Percentiles rank a stretch among this genome's conserved stretches.
Conservation (phyloP, 805 yeast genomes). For the Zygoascus biomembranicola region DNA sequence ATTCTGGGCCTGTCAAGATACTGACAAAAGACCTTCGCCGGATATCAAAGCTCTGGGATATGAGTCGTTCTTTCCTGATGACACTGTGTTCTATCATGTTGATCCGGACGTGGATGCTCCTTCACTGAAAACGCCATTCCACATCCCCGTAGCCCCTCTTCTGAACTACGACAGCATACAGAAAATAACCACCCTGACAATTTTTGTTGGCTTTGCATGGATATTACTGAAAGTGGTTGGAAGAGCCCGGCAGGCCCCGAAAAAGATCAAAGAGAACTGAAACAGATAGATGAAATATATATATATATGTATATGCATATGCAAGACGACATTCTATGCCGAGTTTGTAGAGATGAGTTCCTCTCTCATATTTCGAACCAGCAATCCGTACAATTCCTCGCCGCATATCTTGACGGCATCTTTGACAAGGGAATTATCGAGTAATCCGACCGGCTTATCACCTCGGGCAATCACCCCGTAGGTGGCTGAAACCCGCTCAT, state of each 20-base stretch:
- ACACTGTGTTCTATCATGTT: slow-evolving; percentile 37
- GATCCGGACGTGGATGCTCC: slow-evolving; percentile 7
- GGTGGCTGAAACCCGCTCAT: not conserved
- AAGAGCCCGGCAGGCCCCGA: not conserved
- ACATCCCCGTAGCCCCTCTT: slow-evolving; percentile 38
- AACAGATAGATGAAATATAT: too few relatives aligned
- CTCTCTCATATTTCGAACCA: not conserved
- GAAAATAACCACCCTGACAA: slow-evolving; percentile 28
- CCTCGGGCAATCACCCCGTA: not conserved
- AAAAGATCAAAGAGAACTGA: not conserved
- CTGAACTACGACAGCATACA: slow-evolving; percentile 28
- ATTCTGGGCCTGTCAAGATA: slow-evolving; percentile 44
- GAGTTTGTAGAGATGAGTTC: not conserved
- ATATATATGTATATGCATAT: too few relatives aligned
- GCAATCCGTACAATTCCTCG: slow-evolving; percentile 8
- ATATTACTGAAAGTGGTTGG: slow-evolving; percentile 19
- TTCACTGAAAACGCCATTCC: slow-evolving; percentile 20
- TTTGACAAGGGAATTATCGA: not conserved
- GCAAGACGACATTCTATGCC: not conserved
- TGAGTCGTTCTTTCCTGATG: slow-evolving; percentile 39
- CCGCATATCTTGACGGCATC: slow-evolving; percentile 5
- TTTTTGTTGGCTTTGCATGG: slow-evolving; percentile 30
- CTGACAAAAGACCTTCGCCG: slow-evolving; percentile 31
- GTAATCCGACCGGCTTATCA: not conserved
- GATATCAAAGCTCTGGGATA: slow-evolving; percentile 35